Evolutionary conservation across 2,329 filamentous ascomycete species (phyloP).

Genomic region (Colletotrichum gloeosporioides): DNA sequence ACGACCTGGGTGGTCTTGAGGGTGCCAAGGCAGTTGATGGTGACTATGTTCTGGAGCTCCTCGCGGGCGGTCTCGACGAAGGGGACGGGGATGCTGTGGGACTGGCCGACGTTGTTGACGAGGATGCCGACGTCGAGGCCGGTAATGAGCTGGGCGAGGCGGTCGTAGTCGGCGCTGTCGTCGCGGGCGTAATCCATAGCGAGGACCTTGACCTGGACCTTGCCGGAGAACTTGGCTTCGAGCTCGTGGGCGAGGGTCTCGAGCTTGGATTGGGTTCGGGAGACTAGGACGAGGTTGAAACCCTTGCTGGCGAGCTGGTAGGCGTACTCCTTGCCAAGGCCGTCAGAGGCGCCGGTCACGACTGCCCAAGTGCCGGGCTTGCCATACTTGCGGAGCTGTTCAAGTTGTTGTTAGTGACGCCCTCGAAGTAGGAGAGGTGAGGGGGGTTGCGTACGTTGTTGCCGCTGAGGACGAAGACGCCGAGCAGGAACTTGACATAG

Average conservation of each 20-base stretch:
- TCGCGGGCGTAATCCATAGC: slow-evolving; percentile 93
- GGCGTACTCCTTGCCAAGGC: slow-evolving; percentile 95
- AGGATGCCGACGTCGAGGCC: slow-evolving; percentile 84
- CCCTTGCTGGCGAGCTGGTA: slow-evolving; percentile 87
- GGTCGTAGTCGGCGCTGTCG: slow-evolving; percentile 79
- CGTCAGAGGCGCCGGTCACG: slow-evolving; percentile 93
- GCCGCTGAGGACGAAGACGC: slow-evolving; percentile 71
- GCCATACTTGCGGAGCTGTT: slow-evolving; percentile 86
- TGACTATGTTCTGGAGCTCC: slow-evolving; percentile 90
- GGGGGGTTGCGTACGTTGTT: slow-evolving; percentile 55
- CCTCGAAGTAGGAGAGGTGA: neutral
- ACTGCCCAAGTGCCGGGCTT: slow-evolving; percentile 93
- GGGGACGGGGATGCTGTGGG: slow-evolving; percentile 89
- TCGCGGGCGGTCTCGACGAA: slow-evolving; percentile 80
- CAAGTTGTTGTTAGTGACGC: slow-evolving; percentile 20
- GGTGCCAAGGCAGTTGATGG: slow-evolving; percentile 92
- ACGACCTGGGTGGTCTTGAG: slow-evolving; percentile 87
- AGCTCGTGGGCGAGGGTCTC: slow-evolving; percentile 79
- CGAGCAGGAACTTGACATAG: slow-evolving; percentile 67
- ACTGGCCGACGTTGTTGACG: slow-evolving; percentile 96
- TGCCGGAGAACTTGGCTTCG: slow-evolving; percentile 67
- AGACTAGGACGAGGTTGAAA: slow-evolving; percentile 94
- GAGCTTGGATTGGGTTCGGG: slow-evolving; percentile 93
- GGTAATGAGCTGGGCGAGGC: slow-evolving; percentile 70
- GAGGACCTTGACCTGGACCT: slow-evolving; percentile 75